A percentile compares a stretch with the other conserved stretches of the same genome.
Conservation (phyloP, 148 eudicot species). For the Persicaria tinctoria region DNA sequence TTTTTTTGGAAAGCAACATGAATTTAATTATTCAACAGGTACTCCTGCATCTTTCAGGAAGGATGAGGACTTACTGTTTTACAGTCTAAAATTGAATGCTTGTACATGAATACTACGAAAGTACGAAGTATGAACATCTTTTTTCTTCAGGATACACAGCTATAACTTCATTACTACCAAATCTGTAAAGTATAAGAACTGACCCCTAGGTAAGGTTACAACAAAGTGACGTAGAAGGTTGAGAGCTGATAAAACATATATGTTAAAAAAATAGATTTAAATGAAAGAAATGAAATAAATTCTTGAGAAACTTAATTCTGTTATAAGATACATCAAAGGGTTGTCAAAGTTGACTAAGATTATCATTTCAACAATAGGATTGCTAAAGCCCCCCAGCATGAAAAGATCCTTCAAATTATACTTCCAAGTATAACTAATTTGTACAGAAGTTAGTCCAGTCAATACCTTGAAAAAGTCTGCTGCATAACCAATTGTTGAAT, state of each 20-base stretch:
- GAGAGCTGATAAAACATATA: neutral
- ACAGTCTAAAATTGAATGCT: neutral
- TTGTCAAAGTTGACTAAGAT: neutral
- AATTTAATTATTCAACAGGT: neutral
- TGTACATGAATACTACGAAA: neutral
- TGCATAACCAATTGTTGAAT: constrained; percentile 60
- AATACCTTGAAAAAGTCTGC: constrained; percentile 75
- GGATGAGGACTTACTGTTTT: neutral
- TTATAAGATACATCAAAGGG: neutral
- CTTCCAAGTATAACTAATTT: neutral
- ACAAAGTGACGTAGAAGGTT: neutral
- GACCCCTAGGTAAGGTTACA: neutral
- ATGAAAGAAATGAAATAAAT: neutral
- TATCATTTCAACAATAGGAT: neutral
- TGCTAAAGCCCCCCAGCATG: neutral
- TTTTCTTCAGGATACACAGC: neutral
- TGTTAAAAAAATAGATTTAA: neutral
- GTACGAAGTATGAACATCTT: neutral
- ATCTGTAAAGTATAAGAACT: neutral
- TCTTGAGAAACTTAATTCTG: neutral
- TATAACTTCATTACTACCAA: neutral
- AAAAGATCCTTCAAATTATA: neutral
- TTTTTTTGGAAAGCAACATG: neutral
- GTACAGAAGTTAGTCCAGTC: neutral
- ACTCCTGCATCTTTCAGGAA: neutral